These are phyloP conservation scores for Shiraia bambusicola DNA, from an alignment of 2,329 filamentous ascomycete genomes.

Conservation along the genomic window DNA sequence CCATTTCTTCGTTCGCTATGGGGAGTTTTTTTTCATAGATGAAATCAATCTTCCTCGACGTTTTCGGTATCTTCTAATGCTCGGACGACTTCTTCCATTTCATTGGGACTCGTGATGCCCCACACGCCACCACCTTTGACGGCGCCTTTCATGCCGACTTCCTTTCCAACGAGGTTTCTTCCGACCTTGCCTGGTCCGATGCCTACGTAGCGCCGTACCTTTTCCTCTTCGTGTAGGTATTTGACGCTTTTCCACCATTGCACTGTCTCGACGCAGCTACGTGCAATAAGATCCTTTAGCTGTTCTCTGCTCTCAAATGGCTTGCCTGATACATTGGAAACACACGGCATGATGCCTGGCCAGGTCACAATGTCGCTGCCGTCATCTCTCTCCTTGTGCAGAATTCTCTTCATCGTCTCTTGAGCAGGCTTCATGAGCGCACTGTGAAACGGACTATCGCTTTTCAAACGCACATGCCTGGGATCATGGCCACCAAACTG, in stretches of 20 bases:
- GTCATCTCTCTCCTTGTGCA: constrained; percentile 60
- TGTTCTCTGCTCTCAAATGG: constrained; percentile 74
- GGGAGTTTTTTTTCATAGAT: neutral
- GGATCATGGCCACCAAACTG: constrained; percentile 93
- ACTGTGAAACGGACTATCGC: constrained; percentile 87
- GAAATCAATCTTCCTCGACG: constrained; percentile 38
- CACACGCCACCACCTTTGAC: constrained; percentile 90
- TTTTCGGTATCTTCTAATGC: constrained; percentile 52
- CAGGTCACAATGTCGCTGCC: constrained; percentile 70
- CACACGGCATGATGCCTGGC: constrained; percentile 71
- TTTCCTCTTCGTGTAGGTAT: constrained; percentile 81
- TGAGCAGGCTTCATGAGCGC: constrained; percentile 88
- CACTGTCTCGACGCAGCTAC: constrained; percentile 88
- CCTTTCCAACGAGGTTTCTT: constrained; percentile 89
- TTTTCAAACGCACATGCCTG: constrained; percentile 80
- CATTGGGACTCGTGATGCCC: constrained; percentile 78
- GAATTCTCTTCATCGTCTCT: constrained; percentile 67
- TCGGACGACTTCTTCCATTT: constrained; percentile 50
- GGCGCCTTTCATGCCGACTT: constrained; percentile 82
- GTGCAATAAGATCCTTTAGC: constrained; percentile 74
- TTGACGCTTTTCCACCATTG: constrained; percentile 92
- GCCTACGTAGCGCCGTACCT: constrained; percentile 82
- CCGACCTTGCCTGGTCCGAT: constrained; percentile 94
- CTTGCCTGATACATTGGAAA: constrained; percentile 82
- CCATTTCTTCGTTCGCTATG: neutral